Evolutionary conservation across 2,329 filamentous ascomycete species (phyloP).

Genomic region (Metarhizium brunneum): DNA sequence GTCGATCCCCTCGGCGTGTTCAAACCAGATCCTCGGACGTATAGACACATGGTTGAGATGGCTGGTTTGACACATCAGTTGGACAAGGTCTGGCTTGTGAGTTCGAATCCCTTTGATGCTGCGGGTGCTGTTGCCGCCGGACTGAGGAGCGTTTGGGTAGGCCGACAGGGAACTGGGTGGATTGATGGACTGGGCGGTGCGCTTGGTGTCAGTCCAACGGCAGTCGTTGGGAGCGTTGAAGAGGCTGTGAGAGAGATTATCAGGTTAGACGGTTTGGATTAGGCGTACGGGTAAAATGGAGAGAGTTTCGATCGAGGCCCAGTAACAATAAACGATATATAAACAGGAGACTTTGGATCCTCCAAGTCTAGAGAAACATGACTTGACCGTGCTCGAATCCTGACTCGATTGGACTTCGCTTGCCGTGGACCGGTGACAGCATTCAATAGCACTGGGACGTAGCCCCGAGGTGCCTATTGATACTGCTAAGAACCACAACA

Average conservation of each 20-base stretch:
- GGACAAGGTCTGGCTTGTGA: slow-evolving; percentile 56
- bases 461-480: too few species aligned
- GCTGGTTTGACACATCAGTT: slow-evolving; percentile 36
- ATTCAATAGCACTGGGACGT: too few species aligned
- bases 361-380: too few species aligned
- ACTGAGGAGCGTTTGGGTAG: slow-evolving; percentile 13
- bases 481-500: too few species aligned
- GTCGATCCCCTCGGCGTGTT: slow-evolving; percentile 51
- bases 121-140: slow-evolving; percentile 42
- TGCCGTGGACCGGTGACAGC: too few species aligned
- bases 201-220: neutral
- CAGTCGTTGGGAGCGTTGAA: neutral
- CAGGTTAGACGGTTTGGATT: neutral
- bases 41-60: slow-evolving; percentile 46
- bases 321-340: too few species aligned
- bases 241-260: slow-evolving; percentile 1
- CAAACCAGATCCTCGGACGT: slow-evolving; percentile 56
- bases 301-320: too few species aligned
- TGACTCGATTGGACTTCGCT: too few species aligned
- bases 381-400: too few species aligned
- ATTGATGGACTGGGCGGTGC: slow-evolving; percentile 2
- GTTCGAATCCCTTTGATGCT: slow-evolving; percentile 65
- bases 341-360: too few species aligned
- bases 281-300: neutral
- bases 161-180: slow-evolving; percentile 10